Evolutionary conservation across 2,329 filamentous ascomycete species (phyloP), one percentile per base, ranked within the genome.

Genomic region (Berkeleyomyces rouxiae): DNA sequence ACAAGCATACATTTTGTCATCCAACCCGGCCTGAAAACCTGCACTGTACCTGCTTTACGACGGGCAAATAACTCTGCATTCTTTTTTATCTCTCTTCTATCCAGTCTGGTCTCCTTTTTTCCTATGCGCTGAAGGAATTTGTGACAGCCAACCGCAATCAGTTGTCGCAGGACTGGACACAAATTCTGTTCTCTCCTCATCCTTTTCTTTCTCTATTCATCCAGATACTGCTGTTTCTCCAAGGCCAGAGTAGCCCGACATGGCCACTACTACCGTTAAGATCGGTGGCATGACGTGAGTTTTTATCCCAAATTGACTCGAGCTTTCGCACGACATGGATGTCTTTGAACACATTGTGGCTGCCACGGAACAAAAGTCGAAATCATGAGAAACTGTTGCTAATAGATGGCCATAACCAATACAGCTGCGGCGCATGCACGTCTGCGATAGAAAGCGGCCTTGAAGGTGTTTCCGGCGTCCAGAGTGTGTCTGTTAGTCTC

Each of bases 391-490:
- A 13, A 16, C 36, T 10, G n/a, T 40, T 46, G 40, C 51, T 61
- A 61, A 64, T 49, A 11, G 9, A 33, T 7, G n/a, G 31, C 16
- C 49, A 33, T 7, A 39, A 7, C 43, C 23, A 23, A 10, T 33
- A 44, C 53, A 64, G 63, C 51, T 99, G 93, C 75, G 91, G 92
- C 71, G 87, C 92, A 68, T 99, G 93, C 72, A 96, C 92, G 37
- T 95, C 91, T 53, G 86, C 93, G n/a, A 86, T 99, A 68, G 92
- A 97, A 78, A 83, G 86, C 65, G 93, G 88, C 67, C 95, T 99
- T 75, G 87, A 89, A 69, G 83, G 82, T 67, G 81, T 95, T 4
- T 79, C 86, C 46, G 92, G 93, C 62, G 84, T 93, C 7, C 88
- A 87, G 66, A 90, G 81, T 68, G 90, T 97, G 64, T 95, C 90